These are phyloP conservation scores for Lecanosticta acicola DNA, from an alignment of 2,329 filamentous ascomycete genomes.

Conservation along the genomic window DNA sequence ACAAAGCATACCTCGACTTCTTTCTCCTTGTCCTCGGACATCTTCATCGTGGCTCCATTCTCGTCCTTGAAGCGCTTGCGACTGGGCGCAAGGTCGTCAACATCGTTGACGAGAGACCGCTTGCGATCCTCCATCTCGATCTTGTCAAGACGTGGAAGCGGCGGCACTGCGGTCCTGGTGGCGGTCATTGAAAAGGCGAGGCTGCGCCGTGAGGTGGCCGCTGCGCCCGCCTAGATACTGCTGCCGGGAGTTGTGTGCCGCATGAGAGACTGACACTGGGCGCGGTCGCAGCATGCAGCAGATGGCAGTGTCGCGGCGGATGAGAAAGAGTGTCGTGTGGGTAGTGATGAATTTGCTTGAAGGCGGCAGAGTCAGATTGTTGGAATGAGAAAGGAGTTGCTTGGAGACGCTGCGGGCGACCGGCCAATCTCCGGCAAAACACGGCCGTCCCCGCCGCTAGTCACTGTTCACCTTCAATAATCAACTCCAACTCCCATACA, in stretches of 20 bases:
- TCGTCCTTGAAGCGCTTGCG: slow-evolving; percentile 74
- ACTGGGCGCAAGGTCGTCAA: slow-evolving; percentile 79
- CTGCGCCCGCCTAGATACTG: slow-evolving; percentile 8
- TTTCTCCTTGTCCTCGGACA: slow-evolving; percentile 64
- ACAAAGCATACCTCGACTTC: slow-evolving; percentile 63
- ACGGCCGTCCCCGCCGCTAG: too few relatives aligned
- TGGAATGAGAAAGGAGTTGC: not conserved
- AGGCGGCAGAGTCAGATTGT: not conserved
- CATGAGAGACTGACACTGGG: not conserved
- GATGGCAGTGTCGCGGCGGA: not conserved
- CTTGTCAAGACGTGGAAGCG: slow-evolving; percentile 70
- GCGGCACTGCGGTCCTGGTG: slow-evolving; percentile 39
- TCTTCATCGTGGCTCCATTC: slow-evolving; percentile 66
- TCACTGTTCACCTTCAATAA: too few relatives aligned
- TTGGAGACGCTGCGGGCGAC: not conserved
- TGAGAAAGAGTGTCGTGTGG: slow-evolving; percentile 5
- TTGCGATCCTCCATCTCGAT: slow-evolving; percentile 99
- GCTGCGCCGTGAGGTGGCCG: slow-evolving; percentile 6
- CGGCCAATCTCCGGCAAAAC: too few relatives aligned
- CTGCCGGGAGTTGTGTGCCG: not conserved
- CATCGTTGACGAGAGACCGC: slow-evolving; percentile 74
- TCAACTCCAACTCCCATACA: not conserved
- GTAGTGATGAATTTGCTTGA: slow-evolving; percentile 1
- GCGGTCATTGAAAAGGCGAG: slow-evolving; percentile 24
- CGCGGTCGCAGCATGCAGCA: not conserved